Percentiles rank a stretch among this genome's conserved stretches.
Evolutionary conservation across 2,329 filamentous ascomycete species (phyloP).

Genomic region (Erysiphe neolycopersici): DNA sequence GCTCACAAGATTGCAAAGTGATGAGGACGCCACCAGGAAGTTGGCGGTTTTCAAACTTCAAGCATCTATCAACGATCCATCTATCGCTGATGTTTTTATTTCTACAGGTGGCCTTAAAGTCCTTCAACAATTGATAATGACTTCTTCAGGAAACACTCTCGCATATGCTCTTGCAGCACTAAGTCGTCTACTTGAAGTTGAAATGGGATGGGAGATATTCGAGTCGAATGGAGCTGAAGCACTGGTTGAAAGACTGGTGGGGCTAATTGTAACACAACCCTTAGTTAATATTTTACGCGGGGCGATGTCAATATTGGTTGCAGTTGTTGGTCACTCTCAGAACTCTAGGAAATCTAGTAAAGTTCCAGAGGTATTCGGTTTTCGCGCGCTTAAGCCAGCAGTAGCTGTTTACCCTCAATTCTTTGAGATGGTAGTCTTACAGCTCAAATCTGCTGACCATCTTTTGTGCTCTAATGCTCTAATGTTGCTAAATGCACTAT

Average conservation of each 20-base stretch:
- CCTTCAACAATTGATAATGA: constrained; percentile 59
- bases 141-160: constrained; percentile 72
- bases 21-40: constrained; percentile 78
- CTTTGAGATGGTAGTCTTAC: constrained; percentile 74
- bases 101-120: constrained; percentile 62
- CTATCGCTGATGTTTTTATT: constrained; percentile 92
- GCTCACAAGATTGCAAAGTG: constrained; percentile 34
- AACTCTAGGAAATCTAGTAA: constrained; percentile 19
- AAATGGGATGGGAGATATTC: constrained; percentile 91
- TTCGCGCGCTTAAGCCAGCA: constrained; percentile 73
- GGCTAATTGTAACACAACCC: constrained; percentile 81
- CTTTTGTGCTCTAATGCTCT: constrained; percentile 85
- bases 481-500: constrained; percentile 83
- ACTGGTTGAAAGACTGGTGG: constrained; percentile 52
- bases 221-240: constrained; percentile 34
- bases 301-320: constrained; percentile 88
- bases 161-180: constrained; percentile 85
- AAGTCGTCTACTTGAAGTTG: constrained; percentile 67
- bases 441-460: constrained; percentile 83
- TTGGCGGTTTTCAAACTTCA: constrained; percentile 99
- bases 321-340: constrained; percentile 69
- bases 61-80: constrained; percentile 77
- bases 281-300: constrained; percentile 92
- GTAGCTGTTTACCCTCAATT: constrained; percentile 83
- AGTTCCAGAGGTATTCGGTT: constrained; percentile 44